Percentiles rank a stretch among this genome's conserved stretches.
phyloP scores from a whole-genome alignment of 768 basidiomycete species.

The Boletus vinaceobasis region DNA sequence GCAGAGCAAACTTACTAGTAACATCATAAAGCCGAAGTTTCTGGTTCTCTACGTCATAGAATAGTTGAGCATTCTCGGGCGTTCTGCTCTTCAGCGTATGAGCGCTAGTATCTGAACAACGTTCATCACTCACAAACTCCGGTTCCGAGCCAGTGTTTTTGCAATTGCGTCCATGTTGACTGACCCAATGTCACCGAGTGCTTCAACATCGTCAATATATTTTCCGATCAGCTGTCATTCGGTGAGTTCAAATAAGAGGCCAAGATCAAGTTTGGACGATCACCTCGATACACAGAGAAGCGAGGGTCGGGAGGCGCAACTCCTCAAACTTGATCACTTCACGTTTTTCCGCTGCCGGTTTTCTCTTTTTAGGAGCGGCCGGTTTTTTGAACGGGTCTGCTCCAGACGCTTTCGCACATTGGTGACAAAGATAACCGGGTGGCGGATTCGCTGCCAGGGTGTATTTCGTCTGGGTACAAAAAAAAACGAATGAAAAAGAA shows the following conservation, averaged over 20 bases:
- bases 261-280: neutral
- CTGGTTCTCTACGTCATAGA: conserved; percentile 72
- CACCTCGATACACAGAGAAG: conserved; percentile 79
- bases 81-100: conserved; percentile 45
- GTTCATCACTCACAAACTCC: conserved; percentile 62
- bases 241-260: neutral
- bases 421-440: conserved; percentile 79
- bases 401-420: conserved; percentile 76
- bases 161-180: conserved; percentile 83
- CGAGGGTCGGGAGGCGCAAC: conserved; percentile 64
- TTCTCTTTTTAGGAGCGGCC: conserved; percentile 56
- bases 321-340: conserved; percentile 69
- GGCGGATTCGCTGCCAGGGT: conserved; percentile 70
- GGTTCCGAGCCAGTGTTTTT: conserved; percentile 76
- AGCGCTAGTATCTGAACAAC: neutral
- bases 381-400: conserved; percentile 86
- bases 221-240: conserved; percentile 66
- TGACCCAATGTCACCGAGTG: conserved; percentile 81
- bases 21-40: conserved; percentile 80
- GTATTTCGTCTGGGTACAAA: conserved; percentile 66
- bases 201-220: conserved; percentile 87
- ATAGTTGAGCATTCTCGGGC: conserved; percentile 73
- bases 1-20: conserved; percentile 60
- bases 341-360: conserved; percentile 61
- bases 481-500: neutral